Evolutionary conservation across 176 grass and related monocot genomes (phyloP).

Genomic region (maize (Zea mays)): Zm-B73-REFERENCE-NAM-5.0 NC_050100.1:172765001-172765500

Average conservation of each 20-base stretch:
- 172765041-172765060: no score
- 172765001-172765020: no score
- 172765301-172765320: not conserved
- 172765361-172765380: not conserved
- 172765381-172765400: not conserved
- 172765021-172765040: no score
- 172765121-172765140: no score
- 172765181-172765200: not conserved
- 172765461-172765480: not conserved
- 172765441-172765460: no score
- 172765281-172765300: not conserved
- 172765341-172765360: not conserved
- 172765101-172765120: no score
- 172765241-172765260: not conserved
- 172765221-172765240: not conserved
- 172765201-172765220: slow-evolving; percentile 12
- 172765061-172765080: no score
- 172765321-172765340: not conserved
- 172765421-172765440: not conserved
- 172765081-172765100: no score
- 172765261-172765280: not conserved
- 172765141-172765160: no score
- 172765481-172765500: not conserved
- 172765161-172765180: no score
- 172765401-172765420: not conserved